Conservation (phyloP, 345 rosid species). For the Arabidopsis thaliana region TAIR10.1 NC_003075.7:16957001-16957500, state of each 20-base stretch:
- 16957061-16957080: conserved; percentile 97
- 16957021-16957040: conserved; percentile 88
- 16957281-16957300: conserved; percentile 21
- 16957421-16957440: conserved; percentile 76
- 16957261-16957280: conserved; percentile 22
- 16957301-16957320: conserved; percentile 76
- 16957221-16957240: conserved; percentile 4
- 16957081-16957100: conserved; percentile 94
- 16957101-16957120: conserved; percentile 49
- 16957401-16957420: conserved; percentile 96
- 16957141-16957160: not conserved
- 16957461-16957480: conserved; percentile 29
- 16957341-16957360: conserved; percentile 99
- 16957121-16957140: not conserved
- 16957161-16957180: not conserved
- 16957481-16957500: conserved; percentile 13
- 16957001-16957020: conserved; percentile 97
- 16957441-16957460: conserved; percentile 80
- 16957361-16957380: conserved; percentile 93
- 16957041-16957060: conserved; percentile 84
- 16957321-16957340: conserved; percentile 93
- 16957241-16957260: not conserved
- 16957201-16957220: not conserved
- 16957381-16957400: conserved; percentile 97
- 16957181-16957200: conserved; percentile 8